These are phyloP conservation scores for Rhodotorula mucilaginosa DNA, from an alignment of 1,284 basidiomycete species.

Conservation along the genomic window DNA sequence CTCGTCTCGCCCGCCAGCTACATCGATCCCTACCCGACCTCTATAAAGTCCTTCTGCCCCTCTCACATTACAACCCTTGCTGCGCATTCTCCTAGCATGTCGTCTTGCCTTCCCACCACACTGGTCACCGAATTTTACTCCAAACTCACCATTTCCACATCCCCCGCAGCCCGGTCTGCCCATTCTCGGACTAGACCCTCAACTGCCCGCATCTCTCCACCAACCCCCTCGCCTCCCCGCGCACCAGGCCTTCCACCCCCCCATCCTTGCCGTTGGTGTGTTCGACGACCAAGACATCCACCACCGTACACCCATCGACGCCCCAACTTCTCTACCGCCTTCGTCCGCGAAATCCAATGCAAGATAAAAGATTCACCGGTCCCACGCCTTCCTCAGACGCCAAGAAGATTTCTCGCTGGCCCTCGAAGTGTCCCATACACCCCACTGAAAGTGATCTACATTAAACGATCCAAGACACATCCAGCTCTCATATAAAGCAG, in stretches of 20 bases:
- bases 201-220: conserved; percentile 84
- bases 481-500: no score
- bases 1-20: conserved; percentile 48
- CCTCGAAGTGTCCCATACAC: conserved; percentile 56
- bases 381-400: conserved; percentile 56
- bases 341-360: neutral
- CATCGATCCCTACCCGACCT: conserved; percentile 95
- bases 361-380: neutral
- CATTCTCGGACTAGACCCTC: conserved; percentile 79
- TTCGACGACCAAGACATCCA: no score
- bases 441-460: no score
- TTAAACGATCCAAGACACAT: no score
- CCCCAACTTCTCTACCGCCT: no score
- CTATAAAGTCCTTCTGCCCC: conserved; percentile 87
- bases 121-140: no score
- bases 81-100: no score
- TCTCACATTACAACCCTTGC: conserved; percentile 68
- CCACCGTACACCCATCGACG: no score
- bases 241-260: no score
- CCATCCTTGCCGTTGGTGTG: no score
- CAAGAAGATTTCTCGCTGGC: conserved; percentile 84
- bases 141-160: neutral
- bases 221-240: conserved; percentile 75
- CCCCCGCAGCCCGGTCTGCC: conserved; percentile 77
- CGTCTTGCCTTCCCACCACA: no score